Percentiles rank a stretch among this genome's conserved stretches.
phyloP scores from a whole-genome alignment of 129 eudicot genomes.

The Erigeron canadensis region DNA sequence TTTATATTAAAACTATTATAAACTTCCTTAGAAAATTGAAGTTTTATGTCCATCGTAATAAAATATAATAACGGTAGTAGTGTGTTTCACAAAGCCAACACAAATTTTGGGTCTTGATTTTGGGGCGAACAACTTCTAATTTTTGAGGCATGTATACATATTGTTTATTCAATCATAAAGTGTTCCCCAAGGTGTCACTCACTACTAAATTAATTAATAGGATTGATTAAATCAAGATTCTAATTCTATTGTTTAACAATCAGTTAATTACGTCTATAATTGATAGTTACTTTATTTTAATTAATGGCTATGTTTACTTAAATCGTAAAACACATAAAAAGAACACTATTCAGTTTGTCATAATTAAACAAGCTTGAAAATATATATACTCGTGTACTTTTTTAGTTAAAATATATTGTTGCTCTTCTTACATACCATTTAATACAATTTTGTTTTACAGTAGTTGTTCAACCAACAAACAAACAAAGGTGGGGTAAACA shows the following conservation, averaged over 20 bases:
- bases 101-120: slow-evolving; percentile 22
- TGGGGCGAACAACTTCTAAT: slow-evolving; percentile 31
- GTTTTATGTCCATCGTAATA: too few species aligned
- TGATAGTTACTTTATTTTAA: too few species aligned
- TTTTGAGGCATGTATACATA: slow-evolving; percentile 28
- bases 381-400: too few species aligned
- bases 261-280: too few species aligned
- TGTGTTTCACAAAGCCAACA: slow-evolving; percentile 6
- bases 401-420: neutral
- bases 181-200: slow-evolving; percentile 30
- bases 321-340: too few species aligned
- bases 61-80: neutral
- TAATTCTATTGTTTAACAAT: neutral
- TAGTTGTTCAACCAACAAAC: slow-evolving; percentile 25
- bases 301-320: too few species aligned
- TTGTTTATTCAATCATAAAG: slow-evolving; percentile 24
- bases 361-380: too few species aligned
- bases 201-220: neutral
- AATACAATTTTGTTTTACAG: too few species aligned
- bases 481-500: neutral
- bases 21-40: too few species aligned
- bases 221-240: neutral
- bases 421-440: too few species aligned
- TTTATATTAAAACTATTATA: too few species aligned
- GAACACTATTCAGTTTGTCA: too few species aligned